Evolutionary conservation across 768 basidiomycete species (phyloP).

Genomic region (Xanthoconium stramineum): DNA sequence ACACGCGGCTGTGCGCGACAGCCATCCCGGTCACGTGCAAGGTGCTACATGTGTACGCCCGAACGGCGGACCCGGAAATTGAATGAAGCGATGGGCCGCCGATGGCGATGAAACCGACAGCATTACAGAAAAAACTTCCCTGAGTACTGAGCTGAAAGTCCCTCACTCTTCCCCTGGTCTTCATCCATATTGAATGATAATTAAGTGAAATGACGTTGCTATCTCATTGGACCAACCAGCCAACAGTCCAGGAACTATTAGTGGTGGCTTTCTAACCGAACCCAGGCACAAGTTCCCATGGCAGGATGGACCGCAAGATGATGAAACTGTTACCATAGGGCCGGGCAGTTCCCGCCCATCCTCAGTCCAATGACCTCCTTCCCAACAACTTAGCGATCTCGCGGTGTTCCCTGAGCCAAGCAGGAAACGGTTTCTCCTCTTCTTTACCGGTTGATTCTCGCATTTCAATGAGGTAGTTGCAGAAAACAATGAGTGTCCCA

Average conservation of each 20-base stretch:
- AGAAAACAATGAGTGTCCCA: conserved; percentile 88
- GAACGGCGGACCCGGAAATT: neutral
- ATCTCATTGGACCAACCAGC: too few relatives aligned
- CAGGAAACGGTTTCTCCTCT: conserved; percentile 59
- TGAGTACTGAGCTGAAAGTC: too few relatives aligned
- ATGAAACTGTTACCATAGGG: neutral
- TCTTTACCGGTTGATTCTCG: conserved; percentile 38
- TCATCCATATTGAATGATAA: too few relatives aligned
- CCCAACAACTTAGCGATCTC: conserved; percentile 78
- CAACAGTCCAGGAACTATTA: too few relatives aligned
- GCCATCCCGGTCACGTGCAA: conserved; percentile 20
- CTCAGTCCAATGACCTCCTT: conserved; percentile 65
- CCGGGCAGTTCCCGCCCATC: neutral
- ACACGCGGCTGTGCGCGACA: conserved; percentile 19
- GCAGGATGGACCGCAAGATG: neutral
- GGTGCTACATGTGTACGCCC: neutral
- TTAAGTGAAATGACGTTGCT: neutral
- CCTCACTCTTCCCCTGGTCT: too few relatives aligned
- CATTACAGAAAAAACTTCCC: too few relatives aligned
- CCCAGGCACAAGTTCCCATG: conserved; percentile 4
- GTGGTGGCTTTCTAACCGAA: neutral
- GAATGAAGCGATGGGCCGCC: too few relatives aligned
- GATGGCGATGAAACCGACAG: neutral
- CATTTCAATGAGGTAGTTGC: conserved; percentile 87
- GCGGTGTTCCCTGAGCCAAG: conserved; percentile 78